Conservation (phyloP, 805 yeast species). For the Candida parachauliodes region DNA sequence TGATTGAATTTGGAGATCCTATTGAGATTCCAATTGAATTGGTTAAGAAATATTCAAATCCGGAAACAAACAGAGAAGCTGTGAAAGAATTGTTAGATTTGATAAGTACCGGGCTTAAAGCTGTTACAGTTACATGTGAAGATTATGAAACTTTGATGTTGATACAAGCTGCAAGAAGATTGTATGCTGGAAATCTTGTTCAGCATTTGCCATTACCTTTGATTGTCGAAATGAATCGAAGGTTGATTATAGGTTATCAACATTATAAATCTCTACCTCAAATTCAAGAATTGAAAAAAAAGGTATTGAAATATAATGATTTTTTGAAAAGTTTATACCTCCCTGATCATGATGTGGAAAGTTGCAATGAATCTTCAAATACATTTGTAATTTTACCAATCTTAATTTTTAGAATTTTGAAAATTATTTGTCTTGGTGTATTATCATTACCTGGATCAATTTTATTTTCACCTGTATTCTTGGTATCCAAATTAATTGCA, state of each 20-base stretch:
- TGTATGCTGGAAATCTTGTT: constrained; percentile 74
- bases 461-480: constrained; percentile 83
- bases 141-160: constrained; percentile 88
- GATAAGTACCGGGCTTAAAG: constrained; percentile 67
- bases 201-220: constrained; percentile 73
- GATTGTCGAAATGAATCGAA: constrained; percentile 85
- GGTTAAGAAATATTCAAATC: constrained; percentile 61
- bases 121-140: constrained; percentile 85
- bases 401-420: constrained; percentile 53
- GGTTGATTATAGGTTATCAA: constrained; percentile 78
- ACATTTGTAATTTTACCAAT: constrained; percentile 48
- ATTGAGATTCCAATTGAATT: constrained; percentile 56
- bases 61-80: constrained; percentile 68
- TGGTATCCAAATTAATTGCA: constrained; percentile 73
- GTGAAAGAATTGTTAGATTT: constrained; percentile 67
- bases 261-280: constrained; percentile 69
- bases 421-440: constrained; percentile 52
- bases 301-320: constrained; percentile 68
- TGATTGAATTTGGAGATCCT: constrained; percentile 90
- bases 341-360: constrained; percentile 59
- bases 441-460: constrained; percentile 86
- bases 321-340: constrained; percentile 45
- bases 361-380: constrained; percentile 46
- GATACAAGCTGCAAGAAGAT: constrained; percentile 86
- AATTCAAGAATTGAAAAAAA: constrained; percentile 54